These are phyloP conservation scores for Suhomyces sp. DNA, from an alignment of 805 yeast species.

Conservation along the genomic window DNA sequence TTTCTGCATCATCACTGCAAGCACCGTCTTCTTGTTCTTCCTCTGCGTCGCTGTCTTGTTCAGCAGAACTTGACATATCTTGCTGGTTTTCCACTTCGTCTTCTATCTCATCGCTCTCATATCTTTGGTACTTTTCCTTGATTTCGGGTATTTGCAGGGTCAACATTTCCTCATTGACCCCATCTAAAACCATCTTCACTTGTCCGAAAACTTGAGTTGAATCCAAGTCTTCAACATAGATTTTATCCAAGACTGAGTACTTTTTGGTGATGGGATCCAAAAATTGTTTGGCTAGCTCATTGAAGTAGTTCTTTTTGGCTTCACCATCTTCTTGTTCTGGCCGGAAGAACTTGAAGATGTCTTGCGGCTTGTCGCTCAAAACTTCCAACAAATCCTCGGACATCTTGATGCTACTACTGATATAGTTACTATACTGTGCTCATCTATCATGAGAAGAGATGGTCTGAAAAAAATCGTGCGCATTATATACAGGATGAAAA, in stretches of 20 bases:
- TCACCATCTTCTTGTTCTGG: background rate
- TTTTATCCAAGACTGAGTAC: slow-evolving; percentile 70
- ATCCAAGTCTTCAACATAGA: slow-evolving; percentile 82
- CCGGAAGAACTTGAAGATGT: slow-evolving; percentile 18
- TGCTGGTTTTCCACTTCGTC: slow-evolving; percentile 18
- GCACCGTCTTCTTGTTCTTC: slow-evolving; percentile 19
- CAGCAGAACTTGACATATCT: slow-evolving; percentile 6
- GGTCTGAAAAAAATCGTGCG: slow-evolving; percentile 6
- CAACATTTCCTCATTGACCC: slow-evolving; percentile 63
- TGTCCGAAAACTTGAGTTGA: slow-evolving; percentile 94
- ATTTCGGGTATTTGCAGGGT: slow-evolving; percentile 54
- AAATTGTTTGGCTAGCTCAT: slow-evolving; percentile 42
- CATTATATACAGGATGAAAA: background rate
- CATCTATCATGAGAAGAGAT: slow-evolving; percentile 8
- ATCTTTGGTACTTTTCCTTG: slow-evolving; percentile 24
- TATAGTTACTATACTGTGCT: background rate
- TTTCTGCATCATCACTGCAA: slow-evolving; percentile 17
- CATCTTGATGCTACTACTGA: slow-evolving; percentile 11
- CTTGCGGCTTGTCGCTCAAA: slow-evolving; percentile 23
- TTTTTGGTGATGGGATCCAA: slow-evolving; percentile 58
- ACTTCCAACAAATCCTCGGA: slow-evolving; percentile 19
- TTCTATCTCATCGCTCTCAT: slow-evolving; percentile 15
- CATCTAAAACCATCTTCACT: slow-evolving; percentile 78
- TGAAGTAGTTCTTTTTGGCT: slow-evolving; percentile 17
- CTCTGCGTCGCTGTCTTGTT: slow-evolving; percentile 17